Evolutionary conservation across 495 filamentous ascomycete species (phyloP), one percentile per base, ranked within the genome.

Genomic region (Penicillium salamii): DNA sequence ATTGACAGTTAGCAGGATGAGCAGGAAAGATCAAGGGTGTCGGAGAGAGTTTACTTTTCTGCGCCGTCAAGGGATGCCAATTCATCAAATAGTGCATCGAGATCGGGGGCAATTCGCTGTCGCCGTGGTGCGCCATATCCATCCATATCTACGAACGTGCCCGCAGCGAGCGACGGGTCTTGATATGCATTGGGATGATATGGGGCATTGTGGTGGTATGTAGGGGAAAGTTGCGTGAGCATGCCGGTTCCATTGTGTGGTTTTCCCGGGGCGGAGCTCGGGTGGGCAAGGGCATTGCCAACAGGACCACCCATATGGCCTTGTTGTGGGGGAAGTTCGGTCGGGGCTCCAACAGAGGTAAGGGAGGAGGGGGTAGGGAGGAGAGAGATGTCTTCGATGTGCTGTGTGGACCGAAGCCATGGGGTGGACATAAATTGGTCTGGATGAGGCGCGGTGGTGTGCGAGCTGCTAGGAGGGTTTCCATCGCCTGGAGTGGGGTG

Each of bases 31-130:
- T 13, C 17, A 13, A 9, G 0, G 9, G 2, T n/a, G n/a, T n/a
- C n/a, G n/a, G n/a, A n/a, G 12, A 5, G 29, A 28, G 51, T 59
- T 61, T 42, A 71, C 70, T 67, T 67, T 29, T 74, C 70, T 15
- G 65, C 68, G 29, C 70, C 70, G 49, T 74, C 70, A 24, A 74
- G 46, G 7, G 70, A 74, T 8, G 68, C 70, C 26, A 74, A 51
- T 37, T 74, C 70, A 31, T 74, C 70, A 43, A 74, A 72, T 47
- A 74, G 46, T 12, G 70, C 68, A 46, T 74, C 70, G 1, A 74
- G 58, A 37, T 74, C 70, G 7, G 70, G 70, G 5, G 70, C 70
- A 36, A 74, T 74, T 24, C 64, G 55, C n/a, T 60, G 68, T 32
- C 62, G 62, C n/a, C 57, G 54, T 15, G 63, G 52, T n/a, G 56